Evolutionary conservation across 345 rosid genomes (phyloP).

Genomic region (Theobroma cacao): DNA sequence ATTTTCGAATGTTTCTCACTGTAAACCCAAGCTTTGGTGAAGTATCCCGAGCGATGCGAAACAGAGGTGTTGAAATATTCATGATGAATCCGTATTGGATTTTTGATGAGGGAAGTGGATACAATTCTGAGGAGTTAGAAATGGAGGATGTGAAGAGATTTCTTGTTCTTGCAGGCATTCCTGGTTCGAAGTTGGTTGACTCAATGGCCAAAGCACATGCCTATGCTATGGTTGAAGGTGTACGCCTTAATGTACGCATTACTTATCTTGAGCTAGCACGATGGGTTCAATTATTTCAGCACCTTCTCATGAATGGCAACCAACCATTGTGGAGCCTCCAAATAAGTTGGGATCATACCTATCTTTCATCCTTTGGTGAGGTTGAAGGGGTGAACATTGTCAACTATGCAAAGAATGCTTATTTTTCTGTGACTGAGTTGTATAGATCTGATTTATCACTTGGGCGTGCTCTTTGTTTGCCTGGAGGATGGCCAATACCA

Average conservation of each 20-base stretch:
- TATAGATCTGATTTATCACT: constrained; percentile 26
- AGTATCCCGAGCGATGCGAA: constrained; percentile 95
- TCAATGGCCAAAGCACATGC: constrained; percentile 89
- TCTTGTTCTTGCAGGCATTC: constrained; percentile 77
- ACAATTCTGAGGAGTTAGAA: constrained; percentile 44
- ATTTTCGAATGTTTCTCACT: constrained; percentile 85
- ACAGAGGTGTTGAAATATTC: constrained; percentile 93
- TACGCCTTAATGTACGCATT: constrained; percentile 42
- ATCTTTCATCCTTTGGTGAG: constrained; percentile 78
- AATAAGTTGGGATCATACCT: constrained; percentile 89
- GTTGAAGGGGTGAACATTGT: constrained; percentile 56
- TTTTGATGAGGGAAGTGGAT: constrained; percentile 39
- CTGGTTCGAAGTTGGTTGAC: constrained; percentile 52
- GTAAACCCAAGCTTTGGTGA: constrained; percentile 88
- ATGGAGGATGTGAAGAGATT: constrained; percentile 61
- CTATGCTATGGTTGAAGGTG: constrained; percentile 60
- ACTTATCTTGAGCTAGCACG: constrained; percentile 85
- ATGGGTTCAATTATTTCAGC: constrained; percentile 82
- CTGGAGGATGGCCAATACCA: constrained; percentile 92
- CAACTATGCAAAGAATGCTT: constrained; percentile 45
- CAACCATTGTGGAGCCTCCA: constrained; percentile 78
- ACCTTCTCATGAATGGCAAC: constrained; percentile 70
- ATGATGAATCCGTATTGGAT: constrained; percentile 94
- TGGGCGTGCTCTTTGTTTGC: constrained; percentile 44
- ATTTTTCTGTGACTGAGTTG: constrained; percentile 38